These are phyloP conservation scores for Glebionis coronaria DNA, from an alignment of 129 eudicot species.

Conservation along the genomic window DNA sequence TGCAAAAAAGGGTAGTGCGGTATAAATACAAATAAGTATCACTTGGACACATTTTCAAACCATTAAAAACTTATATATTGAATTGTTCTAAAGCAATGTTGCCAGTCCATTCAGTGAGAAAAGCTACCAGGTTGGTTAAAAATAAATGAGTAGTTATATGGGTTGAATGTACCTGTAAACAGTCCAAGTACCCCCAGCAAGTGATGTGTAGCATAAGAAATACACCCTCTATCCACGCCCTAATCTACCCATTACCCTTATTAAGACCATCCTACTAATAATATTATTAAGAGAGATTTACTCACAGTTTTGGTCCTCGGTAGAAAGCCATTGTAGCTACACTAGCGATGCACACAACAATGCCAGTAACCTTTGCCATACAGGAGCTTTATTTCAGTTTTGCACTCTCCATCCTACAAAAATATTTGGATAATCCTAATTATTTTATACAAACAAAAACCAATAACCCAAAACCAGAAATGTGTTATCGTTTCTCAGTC, in stretches of 20 bases:
- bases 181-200: conserved; percentile 61
- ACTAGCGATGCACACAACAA: conserved; percentile 55
- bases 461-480: too few relatives aligned
- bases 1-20: too few relatives aligned
- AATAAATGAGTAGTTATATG: too few relatives aligned
- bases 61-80: too few relatives aligned
- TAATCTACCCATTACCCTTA: conserved; percentile 24
- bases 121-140: too few relatives aligned
- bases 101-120: too few relatives aligned
- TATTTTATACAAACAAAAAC: too few relatives aligned
- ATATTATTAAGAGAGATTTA: conserved; percentile 26
- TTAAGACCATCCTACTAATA: background rate
- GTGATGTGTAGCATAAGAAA: conserved; percentile 53
- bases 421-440: too few relatives aligned
- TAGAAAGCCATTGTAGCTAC: conserved; percentile 61
- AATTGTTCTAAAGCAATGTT: too few relatives aligned
- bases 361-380: conserved; percentile 49
- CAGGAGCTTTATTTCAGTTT: conserved; percentile 46
- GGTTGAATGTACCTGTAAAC: conserved; percentile 49
- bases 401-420: conserved; percentile 51
- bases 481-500: too few relatives aligned
- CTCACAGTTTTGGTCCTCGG: conserved; percentile 54
- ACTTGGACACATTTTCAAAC: too few relatives aligned
- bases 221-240: conserved; percentile 61
- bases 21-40: too few relatives aligned